Evolutionary conservation across 1,284 basidiomycete species (phyloP).

Genomic region (Trichosporon faecale): DNA sequence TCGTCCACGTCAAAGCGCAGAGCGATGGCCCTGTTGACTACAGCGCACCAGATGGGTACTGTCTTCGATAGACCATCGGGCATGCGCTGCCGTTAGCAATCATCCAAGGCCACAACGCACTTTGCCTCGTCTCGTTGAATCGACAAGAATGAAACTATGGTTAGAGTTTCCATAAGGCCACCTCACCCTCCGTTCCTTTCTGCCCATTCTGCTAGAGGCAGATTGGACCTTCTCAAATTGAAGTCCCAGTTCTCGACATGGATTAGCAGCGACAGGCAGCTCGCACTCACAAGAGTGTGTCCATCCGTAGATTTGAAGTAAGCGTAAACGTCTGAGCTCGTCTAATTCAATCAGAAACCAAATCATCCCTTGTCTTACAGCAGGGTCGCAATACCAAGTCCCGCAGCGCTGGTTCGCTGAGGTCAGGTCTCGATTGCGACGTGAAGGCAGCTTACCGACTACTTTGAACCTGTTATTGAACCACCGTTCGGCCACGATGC

Average conservation of each 20-base stretch:
- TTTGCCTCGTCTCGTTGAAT: conserved; percentile 90
- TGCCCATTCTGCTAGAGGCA: conserved; percentile 69
- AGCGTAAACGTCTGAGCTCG: conserved; percentile 53
- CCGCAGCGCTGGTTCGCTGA: conserved; percentile 91
- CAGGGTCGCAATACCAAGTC: conserved; percentile 84
- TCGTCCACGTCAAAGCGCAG: conserved; percentile 18
- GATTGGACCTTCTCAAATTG: conserved; percentile 78
- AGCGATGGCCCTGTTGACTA: conserved; percentile 71
- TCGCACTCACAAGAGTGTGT: conserved; percentile 61
- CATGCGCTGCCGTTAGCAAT: conserved; percentile 58
- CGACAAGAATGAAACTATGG: conserved; percentile 76
- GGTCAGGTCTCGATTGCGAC: neutral
- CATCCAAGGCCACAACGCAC: conserved; percentile 24
- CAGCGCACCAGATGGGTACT: conserved; percentile 91
- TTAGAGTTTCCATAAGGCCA: neutral
- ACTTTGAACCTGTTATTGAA: conserved; percentile 41
- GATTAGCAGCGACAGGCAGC: neutral
- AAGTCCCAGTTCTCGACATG: conserved; percentile 66
- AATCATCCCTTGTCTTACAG: conserved; percentile 39
- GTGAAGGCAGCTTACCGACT: conserved; percentile 35
- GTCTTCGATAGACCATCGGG: conserved; percentile 95
- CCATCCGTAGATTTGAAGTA: conserved; percentile 99
- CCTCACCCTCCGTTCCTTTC: conserved; percentile 61
- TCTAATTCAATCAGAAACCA: conserved; percentile 39
- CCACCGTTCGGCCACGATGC: conserved; percentile 59